Conservation (phyloP, 2,329 filamentous ascomycete genomes). For the Capronia americana region DNA sequence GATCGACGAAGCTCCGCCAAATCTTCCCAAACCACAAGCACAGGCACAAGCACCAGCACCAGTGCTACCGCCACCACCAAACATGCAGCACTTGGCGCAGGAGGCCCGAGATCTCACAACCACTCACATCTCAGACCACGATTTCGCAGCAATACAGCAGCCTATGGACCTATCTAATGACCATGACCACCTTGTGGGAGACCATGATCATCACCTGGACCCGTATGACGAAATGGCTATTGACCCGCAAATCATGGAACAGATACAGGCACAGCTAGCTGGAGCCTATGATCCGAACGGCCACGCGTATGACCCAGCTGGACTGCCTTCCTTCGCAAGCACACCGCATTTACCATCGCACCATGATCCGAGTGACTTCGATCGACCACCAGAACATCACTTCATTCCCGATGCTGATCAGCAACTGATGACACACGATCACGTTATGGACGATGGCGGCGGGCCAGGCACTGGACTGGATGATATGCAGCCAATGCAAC, state of each 20-base stretch:
- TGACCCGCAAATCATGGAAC: slow-evolving; percentile 67
- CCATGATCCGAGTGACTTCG: slow-evolving; percentile 36
- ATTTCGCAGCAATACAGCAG: slow-evolving; percentile 35
- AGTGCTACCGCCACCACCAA: background rate
- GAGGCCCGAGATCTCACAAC: slow-evolving; percentile 22
- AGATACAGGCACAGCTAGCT: slow-evolving; percentile 47
- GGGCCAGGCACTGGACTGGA: slow-evolving; percentile 35
- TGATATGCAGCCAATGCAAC: slow-evolving; percentile 40
- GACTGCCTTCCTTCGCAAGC: slow-evolving; percentile 34
- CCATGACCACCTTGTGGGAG: slow-evolving; percentile 43
- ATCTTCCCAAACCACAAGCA: slow-evolving; percentile 7
- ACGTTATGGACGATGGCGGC: slow-evolving; percentile 39
- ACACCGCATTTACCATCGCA: slow-evolving; percentile 33
- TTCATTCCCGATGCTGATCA: slow-evolving; percentile 31
- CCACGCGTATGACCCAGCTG: slow-evolving; percentile 34
- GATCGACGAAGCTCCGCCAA: slow-evolving; percentile 33
- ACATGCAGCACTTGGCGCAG: slow-evolving; percentile 25
- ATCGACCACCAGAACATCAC: slow-evolving; percentile 31
- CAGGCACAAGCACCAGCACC: background rate
- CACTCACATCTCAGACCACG: slow-evolving; percentile 31
- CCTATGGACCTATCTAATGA: slow-evolving; percentile 41
- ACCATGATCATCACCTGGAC: slow-evolving; percentile 47
- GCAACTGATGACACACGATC: slow-evolving; percentile 31
- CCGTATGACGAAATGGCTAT: slow-evolving; percentile 61
- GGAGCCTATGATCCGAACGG: slow-evolving; percentile 33